These are phyloP conservation scores for Globisporangium alternatum DNA, from an alignment of 352 stramenopile genomes.

Conservation along the genomic window DNA sequence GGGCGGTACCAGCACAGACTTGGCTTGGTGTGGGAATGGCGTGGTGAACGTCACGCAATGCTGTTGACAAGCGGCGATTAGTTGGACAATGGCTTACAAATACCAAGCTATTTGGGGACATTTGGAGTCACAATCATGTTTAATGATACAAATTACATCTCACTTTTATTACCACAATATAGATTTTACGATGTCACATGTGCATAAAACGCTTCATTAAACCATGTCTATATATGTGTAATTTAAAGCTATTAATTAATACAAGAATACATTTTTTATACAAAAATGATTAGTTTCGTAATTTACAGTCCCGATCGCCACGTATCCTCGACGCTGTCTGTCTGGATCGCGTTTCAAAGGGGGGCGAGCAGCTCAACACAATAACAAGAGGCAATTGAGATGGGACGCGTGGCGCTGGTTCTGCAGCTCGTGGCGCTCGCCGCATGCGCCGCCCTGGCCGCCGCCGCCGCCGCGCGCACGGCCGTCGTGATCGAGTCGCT, in stretches of 20 bases:
- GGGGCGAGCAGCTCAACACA: background rate
- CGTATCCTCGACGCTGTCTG: slow-evolving; percentile 3
- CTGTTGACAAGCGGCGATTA: background rate
- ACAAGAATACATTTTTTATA: background rate
- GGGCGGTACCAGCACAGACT: background rate
- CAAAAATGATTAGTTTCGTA: background rate
- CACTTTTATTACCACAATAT: no score
- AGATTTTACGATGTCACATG: no score
- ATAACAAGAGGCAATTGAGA: slow-evolving; percentile 3
- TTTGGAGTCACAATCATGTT: no score
- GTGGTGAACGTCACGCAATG: background rate
- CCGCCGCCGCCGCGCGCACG: slow-evolving; percentile 42
- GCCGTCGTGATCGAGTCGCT: slow-evolving; percentile 64
- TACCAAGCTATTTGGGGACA: background rate
- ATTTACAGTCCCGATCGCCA: background rate
- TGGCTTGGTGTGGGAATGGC: background rate
- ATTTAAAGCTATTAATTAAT: background rate
- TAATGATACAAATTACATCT: no score
- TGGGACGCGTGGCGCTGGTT: slow-evolving; percentile 14
- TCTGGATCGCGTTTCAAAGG: slow-evolving; percentile 14
- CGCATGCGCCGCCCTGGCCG: slow-evolving; percentile 10
- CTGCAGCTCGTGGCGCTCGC: slow-evolving; percentile 13
- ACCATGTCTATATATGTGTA: background rate
- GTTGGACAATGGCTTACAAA: background rate
- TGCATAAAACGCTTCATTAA: background rate